These are phyloP conservation scores for Candida ponderosae DNA, from an alignment of 805 yeast species.

Conservation along the genomic window DNA sequence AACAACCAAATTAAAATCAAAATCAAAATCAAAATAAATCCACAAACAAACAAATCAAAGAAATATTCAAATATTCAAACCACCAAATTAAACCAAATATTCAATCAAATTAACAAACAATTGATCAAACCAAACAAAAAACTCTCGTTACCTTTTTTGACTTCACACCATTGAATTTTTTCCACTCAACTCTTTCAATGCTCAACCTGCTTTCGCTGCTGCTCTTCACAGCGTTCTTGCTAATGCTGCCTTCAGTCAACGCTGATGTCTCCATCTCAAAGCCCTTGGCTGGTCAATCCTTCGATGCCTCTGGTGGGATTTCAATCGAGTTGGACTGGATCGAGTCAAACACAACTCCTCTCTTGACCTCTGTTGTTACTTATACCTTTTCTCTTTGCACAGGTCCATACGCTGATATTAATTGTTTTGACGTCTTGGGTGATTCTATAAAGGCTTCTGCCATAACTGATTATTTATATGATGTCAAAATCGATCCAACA, in stretches of 20 bases:
- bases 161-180: too few relatives aligned
- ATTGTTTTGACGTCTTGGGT: constrained; percentile 28
- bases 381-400: constrained; percentile 58
- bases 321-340: constrained; percentile 38
- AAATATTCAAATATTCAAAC: too few relatives aligned
- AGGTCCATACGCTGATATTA: constrained; percentile 51
- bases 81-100: too few relatives aligned
- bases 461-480: constrained; percentile 25
- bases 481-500: constrained; percentile 35
- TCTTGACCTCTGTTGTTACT: constrained; percentile 31
- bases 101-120: too few relatives aligned
- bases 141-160: too few relatives aligned
- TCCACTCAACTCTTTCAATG: too few relatives aligned
- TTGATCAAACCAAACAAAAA: too few relatives aligned
- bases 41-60: too few relatives aligned
- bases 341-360: constrained; percentile 44
- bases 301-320: constrained; percentile 16
- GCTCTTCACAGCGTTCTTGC: too few relatives aligned
- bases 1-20: too few relatives aligned
- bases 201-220: not conserved
- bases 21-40: too few relatives aligned
- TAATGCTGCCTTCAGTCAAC: not conserved
- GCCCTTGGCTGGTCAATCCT: constrained; percentile 15
- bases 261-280: constrained; percentile 22
- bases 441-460: constrained; percentile 20